phyloP scores from a whole-genome alignment of 768 basidiomycete genomes.

The Collybia sp. region DNA sequence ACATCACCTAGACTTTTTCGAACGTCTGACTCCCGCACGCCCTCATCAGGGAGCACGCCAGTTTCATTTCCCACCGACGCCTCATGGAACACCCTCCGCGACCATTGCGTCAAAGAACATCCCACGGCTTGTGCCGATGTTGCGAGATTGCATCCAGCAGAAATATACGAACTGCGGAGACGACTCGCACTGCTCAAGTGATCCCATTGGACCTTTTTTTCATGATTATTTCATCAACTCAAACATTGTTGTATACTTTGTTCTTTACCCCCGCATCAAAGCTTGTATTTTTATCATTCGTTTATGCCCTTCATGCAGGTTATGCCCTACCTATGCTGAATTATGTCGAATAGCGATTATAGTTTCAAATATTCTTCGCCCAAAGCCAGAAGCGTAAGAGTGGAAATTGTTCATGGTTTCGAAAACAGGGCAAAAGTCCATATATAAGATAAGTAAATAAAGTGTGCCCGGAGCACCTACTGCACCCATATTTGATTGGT shows the following conservation, averaged over 20 bases:
- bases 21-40: slow-evolving; percentile 1
- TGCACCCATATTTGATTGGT: slow-evolving; percentile 11
- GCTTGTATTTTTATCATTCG: slow-evolving; percentile 2
- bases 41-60: not conserved
- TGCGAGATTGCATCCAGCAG: slow-evolving; percentile 24
- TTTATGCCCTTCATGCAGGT: not conserved
- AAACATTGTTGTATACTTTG: too few relatives aligned
- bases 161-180: slow-evolving; percentile 28
- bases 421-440: too few relatives aligned
- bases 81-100: slow-evolving; percentile 29
- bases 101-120: slow-evolving; percentile 28
- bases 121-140: slow-evolving; percentile 30
- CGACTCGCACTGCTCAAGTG: slow-evolving; percentile 10
- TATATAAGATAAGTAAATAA: too few relatives aligned
- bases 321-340: slow-evolving; percentile 17
- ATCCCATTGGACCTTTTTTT: too few relatives aligned
- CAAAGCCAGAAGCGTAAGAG: too few relatives aligned
- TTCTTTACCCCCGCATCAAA: too few relatives aligned
- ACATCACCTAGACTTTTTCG: not conserved
- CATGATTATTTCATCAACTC: too few relatives aligned
- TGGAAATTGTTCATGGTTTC: too few relatives aligned
- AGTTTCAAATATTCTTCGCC: too few relatives aligned
- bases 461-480: too few relatives aligned
- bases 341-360: too few relatives aligned
- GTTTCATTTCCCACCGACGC: slow-evolving; percentile 20